Percentiles rank a stretch among this genome's conserved stretches.
Conservation (phyloP, 2,329 filamentous ascomycete species). For the Cercospora berteroae region DNA sequence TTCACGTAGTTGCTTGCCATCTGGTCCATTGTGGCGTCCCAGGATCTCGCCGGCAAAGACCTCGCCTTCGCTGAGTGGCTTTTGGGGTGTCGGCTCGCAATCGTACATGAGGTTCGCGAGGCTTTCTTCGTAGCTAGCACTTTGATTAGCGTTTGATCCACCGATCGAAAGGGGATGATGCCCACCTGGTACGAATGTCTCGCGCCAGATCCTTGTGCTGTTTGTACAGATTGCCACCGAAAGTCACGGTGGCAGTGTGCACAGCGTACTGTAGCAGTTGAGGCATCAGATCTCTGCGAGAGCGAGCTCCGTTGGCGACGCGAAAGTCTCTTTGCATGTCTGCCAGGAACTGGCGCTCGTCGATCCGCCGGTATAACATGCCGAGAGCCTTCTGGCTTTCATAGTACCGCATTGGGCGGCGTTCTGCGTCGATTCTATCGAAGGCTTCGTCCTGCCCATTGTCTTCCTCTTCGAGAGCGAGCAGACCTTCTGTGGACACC, state of each 20-base stretch:
- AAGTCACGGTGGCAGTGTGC: constrained; percentile 24
- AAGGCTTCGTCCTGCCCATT: constrained; percentile 48
- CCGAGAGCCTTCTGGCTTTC: constrained; percentile 67
- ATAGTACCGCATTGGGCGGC: constrained; percentile 57
- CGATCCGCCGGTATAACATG: constrained; percentile 66
- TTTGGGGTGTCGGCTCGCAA: constrained; percentile 43
- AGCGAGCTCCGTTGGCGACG: constrained; percentile 18
- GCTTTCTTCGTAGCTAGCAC: constrained; percentile 52
- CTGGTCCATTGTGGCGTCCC: constrained; percentile 44
- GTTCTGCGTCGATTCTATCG: constrained; percentile 33
- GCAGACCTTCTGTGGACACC: constrained; percentile 47
- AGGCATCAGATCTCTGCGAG: constrained; percentile 26
- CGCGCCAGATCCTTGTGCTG: constrained; percentile 41
- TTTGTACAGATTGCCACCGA: constrained; percentile 36
- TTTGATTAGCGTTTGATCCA: no score
- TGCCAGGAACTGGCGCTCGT: constrained; percentile 66
- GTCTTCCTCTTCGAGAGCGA: constrained; percentile 49
- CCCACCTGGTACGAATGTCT: constrained; percentile 49
- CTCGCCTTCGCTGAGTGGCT: constrained; percentile 52
- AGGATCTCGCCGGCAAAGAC: constrained; percentile 60
- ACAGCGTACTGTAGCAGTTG: constrained; percentile 44
- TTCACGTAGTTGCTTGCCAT: constrained; percentile 37
- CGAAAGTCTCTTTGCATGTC: constrained; percentile 40
- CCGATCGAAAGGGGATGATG: no score
- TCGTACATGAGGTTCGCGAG: constrained; percentile 50